Percentiles rank a stretch among this genome's conserved stretches.
Conservation (phyloP, 148 eudicot genomes). For the Rhododendron molle region DNA sequence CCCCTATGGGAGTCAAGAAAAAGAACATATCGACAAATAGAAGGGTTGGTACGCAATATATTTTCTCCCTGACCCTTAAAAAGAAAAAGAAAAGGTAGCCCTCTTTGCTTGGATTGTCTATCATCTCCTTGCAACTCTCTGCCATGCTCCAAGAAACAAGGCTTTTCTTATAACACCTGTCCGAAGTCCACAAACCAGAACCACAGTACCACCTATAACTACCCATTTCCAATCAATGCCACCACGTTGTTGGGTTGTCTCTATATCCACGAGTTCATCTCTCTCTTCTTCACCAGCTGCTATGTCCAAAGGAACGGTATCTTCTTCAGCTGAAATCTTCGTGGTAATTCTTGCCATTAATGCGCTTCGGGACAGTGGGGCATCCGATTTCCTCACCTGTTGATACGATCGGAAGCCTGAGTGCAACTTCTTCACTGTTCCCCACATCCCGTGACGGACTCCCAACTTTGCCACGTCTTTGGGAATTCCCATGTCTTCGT, state of each 20-base stretch:
- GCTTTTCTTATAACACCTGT: constrained; percentile 74
- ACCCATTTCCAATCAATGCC: constrained; percentile 82
- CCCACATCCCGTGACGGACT: constrained; percentile 99
- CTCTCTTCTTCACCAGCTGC: constrained; percentile 32
- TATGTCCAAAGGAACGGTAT: constrained; percentile 20
- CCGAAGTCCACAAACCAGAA: constrained; percentile 73
- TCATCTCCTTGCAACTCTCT: constrained; percentile 42
- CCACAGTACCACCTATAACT: constrained; percentile 74
- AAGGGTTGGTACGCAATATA: background rate
- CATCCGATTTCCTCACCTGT: constrained; percentile 46
- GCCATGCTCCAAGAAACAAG: constrained; percentile 69
- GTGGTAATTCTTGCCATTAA: constrained; percentile 70
- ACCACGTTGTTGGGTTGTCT: constrained; percentile 15
- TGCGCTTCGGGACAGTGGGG: constrained; percentile 56
- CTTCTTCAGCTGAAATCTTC: constrained; percentile 38
- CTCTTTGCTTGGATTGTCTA: background rate
- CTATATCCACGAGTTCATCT: constrained; percentile 2
- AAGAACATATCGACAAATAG: background rate
- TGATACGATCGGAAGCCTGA: constrained; percentile 88
- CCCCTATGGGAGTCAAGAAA: background rate
- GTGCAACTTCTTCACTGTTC: constrained; percentile 86
- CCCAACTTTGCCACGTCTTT: constrained; percentile 88
- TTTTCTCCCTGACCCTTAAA: background rate
- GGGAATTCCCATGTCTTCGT: constrained; percentile 98
- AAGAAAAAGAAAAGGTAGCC: background rate